Evolutionary conservation across 1,284 basidiomycete genomes (phyloP).

Genomic region (Stygiomarasmius scandens): DNA sequence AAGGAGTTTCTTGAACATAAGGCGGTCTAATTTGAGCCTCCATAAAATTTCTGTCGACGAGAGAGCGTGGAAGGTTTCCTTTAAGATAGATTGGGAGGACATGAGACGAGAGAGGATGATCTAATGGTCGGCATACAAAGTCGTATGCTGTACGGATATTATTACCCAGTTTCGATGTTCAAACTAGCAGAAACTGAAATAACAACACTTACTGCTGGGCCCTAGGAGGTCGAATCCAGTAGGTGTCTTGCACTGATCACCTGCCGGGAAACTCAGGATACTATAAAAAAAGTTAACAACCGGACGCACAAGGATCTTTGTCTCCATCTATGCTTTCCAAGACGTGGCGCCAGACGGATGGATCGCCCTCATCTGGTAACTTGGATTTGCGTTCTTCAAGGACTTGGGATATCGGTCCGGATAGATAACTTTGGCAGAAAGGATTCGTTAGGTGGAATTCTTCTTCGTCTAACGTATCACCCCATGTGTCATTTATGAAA

Average conservation of each 20-base stretch:
- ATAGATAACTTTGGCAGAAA: conserved; percentile 20
- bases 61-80: neutral
- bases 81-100: neutral
- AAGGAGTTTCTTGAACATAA: neutral
- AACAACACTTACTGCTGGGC: conserved; percentile 7
- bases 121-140: neutral
- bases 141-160: neutral
- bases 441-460: neutral
- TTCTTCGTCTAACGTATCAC: neutral
- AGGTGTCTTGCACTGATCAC: conserved; percentile 18
- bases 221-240: conserved; percentile 24
- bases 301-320: conserved; percentile 30
- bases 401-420: conserved; percentile 23
- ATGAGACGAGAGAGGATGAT: neutral
- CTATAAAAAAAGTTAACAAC: neutral
- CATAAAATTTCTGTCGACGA: neutral
- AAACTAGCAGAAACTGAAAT: neutral
- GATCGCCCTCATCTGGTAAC: conserved; percentile 16
- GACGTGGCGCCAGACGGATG: conserved; percentile 28
- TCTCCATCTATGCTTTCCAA: conserved; percentile 28
- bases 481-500: conserved; percentile 8
- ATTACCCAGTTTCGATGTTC: neutral
- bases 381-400: conserved; percentile 27
- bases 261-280: conserved; percentile 19
- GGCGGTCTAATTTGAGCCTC: neutral